Evolutionary conservation across 495 filamentous ascomycete genomes (phyloP).

Genomic region (Staphylotrichum tortipilum): DNA sequence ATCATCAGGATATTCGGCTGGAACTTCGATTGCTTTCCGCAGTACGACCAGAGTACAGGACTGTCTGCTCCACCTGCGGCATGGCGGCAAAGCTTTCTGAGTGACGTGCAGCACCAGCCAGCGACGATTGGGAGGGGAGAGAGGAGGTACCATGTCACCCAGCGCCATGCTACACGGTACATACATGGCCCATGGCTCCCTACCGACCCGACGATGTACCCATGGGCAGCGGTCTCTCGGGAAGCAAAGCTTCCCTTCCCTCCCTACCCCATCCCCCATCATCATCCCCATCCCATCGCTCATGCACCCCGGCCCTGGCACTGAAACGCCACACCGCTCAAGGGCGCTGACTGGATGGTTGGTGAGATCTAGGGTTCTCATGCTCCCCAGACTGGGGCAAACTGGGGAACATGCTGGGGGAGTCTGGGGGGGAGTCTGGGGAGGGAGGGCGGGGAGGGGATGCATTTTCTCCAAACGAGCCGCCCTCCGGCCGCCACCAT

Average conservation of each 20-base stretch:
- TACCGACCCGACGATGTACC: too few relatives aligned
- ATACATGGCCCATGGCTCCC: too few relatives aligned
- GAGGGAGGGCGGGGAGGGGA: too few relatives aligned
- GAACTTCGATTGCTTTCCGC: constrained; percentile 18
- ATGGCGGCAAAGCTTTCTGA: constrained; percentile 17
- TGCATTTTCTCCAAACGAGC: constrained; percentile 23
- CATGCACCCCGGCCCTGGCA: constrained; percentile 23
- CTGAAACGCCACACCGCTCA: constrained; percentile 23
- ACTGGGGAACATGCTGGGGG: too few relatives aligned
- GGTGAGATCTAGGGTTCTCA: constrained; percentile 2
- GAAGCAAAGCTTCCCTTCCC: not conserved
- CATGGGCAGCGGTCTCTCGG: too few relatives aligned
- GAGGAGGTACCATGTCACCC: not conserved
- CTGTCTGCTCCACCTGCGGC: constrained; percentile 18
- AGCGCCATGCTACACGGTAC: too few relatives aligned
- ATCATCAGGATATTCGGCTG: constrained; percentile 25
- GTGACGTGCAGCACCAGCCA: constrained; percentile 22
- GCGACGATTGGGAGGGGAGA: too few relatives aligned
- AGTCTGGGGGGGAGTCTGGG: too few relatives aligned
- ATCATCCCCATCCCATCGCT: too few relatives aligned
- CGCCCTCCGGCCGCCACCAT: constrained; percentile 8
- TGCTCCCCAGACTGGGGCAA: constrained; percentile 10
- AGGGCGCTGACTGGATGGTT: not conserved
- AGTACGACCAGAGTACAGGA: constrained; percentile 20
- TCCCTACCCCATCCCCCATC: too few relatives aligned